phyloP scores from a whole-genome alignment of 345 rosid genomes.

The Streptanthus diversifolius region DNA sequence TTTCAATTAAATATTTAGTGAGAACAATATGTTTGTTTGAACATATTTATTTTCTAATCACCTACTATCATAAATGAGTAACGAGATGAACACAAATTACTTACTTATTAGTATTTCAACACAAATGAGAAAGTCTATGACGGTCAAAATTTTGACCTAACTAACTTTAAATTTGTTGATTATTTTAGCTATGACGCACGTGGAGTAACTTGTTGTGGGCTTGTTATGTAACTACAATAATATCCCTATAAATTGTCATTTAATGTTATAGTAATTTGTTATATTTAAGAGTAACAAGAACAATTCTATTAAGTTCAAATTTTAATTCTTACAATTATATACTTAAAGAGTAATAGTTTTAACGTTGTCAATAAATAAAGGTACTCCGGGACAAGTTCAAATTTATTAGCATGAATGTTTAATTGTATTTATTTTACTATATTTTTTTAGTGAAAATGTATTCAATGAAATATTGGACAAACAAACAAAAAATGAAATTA shows the following conservation, averaged over 20 bases:
- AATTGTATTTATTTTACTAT: background rate
- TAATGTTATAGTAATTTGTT: background rate
- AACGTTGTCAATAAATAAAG: background rate
- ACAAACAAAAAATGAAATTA: background rate
- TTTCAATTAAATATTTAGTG: background rate
- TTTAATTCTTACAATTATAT: too few relatives aligned
- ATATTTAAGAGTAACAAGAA: background rate
- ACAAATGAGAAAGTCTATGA: background rate
- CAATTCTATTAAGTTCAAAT: background rate
- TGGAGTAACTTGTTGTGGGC: background rate
- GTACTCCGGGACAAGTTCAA: background rate
- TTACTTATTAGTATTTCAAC: background rate
- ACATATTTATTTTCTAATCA: background rate
- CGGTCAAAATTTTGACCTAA: conserved; percentile 15
- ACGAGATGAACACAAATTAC: background rate
- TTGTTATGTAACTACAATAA: background rate
- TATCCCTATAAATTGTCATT: conserved; percentile 4
- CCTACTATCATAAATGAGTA: background rate
- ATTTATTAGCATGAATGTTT: conserved; percentile 2
- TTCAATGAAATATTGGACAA: conserved; percentile 1
- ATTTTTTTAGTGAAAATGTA: background rate
- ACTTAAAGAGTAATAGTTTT: background rate
- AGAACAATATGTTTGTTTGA: conserved; percentile 7
- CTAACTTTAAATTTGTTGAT: background rate
- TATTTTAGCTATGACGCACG: conserved; percentile 14